Base-by-base conservation (phyloP, 257 asterid species). In the Salvia miltiorrhiza region DNA sequence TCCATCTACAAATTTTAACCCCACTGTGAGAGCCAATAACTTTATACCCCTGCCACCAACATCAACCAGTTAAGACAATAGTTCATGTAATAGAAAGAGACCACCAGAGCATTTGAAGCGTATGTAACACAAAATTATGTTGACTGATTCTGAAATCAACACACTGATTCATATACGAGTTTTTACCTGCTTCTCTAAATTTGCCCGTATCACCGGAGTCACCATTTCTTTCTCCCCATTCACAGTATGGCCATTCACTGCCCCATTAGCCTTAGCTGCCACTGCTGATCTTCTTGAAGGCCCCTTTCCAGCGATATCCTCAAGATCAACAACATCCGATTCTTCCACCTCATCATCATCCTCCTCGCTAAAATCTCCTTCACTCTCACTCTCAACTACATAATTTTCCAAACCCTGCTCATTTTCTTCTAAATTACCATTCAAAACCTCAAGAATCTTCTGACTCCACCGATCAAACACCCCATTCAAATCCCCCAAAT, bases 1-100 rank as follows among this genome's bases (percentile, higher is more conserved):
- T 93, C 99, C 99, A 93, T 85, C 99, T 79, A 87, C 99, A 93
- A 73, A 93, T 77, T 76, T 91, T 93, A 74, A 93, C 99, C 53
- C 99, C 99, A 65, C 99, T 93, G 68, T 93, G 99, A 14, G 99
- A 87, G 73, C 99, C 99, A 67, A 93, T 91, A 47, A 93, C 77
- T 82, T 93, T 93, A 78, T 93, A 93, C 13, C 99, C 99, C 99
- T 90, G 86, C 68, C 67, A 78, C 54, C 53, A 71, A 63, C 17
- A 62, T 70, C 48, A 71, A 33, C 61, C 32, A 58, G 67, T 78
- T 62, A 54, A 72, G 70, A 48, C 20, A 59, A 66, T 50, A 49
- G 44, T 20, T 39, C 20, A 66, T 10, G 20, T n/a, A 65, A 63
- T 41, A 67, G 19, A 49, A 35, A 43, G 67, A 59, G 32, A 70